Conservation (phyloP, 208 protist genomes). For the Trypanosoma scelopori region DNA sequence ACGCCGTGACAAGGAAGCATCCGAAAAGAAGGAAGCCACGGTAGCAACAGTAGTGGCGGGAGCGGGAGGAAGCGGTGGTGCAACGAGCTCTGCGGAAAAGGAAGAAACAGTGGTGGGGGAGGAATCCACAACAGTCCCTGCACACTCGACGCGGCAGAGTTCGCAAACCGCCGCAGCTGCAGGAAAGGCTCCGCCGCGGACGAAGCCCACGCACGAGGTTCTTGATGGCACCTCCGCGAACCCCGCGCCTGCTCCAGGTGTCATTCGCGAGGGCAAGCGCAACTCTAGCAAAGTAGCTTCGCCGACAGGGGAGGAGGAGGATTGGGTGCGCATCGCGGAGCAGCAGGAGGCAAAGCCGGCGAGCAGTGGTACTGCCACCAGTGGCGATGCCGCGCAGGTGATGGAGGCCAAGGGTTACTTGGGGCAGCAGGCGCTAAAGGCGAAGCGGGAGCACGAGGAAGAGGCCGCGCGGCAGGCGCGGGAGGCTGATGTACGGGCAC, state of each 20-base stretch:
- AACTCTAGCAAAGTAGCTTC: constrained; percentile 16
- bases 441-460: constrained; percentile 81
- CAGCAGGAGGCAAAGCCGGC: constrained; percentile 53
- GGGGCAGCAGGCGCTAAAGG: constrained; percentile 81
- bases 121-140: constrained; percentile 2
- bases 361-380: constrained; percentile 27
- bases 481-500: constrained; percentile 7
- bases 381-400: constrained; percentile 38
- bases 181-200: constrained; percentile 71
- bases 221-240: constrained; percentile 40
- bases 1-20: constrained; percentile 44
- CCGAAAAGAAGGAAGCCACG: constrained; percentile 8
- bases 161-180: constrained; percentile 11
- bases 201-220: constrained; percentile 78
- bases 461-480: constrained; percentile 24
- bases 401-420: constrained; percentile 72
- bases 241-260: constrained; percentile 41
- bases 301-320: constrained; percentile 44
- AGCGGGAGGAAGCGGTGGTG: not conserved
- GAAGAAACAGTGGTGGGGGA: not conserved
- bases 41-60: not conserved
- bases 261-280: constrained; percentile 64
- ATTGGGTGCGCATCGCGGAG: constrained; percentile 84
- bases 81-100: not conserved
- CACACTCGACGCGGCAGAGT: constrained; percentile 7